Conservation (phyloP, 129 eudicot genomes). For the Flaveria trinervia region DNA sequence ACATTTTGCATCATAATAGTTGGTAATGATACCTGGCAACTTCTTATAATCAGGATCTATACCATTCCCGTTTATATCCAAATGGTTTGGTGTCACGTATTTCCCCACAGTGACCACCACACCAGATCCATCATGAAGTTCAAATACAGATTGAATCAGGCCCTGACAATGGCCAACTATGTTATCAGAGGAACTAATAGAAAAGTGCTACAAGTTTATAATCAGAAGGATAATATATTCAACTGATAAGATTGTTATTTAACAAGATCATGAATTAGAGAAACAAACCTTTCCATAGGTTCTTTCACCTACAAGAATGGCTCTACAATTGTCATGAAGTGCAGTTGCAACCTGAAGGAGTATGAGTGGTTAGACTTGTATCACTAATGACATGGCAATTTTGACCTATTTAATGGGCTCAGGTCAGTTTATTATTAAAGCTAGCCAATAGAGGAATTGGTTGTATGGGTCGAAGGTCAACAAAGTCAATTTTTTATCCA, state of each 20-base stretch:
- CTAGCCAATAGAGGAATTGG: neutral
- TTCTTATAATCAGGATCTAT: conserved; percentile 80
- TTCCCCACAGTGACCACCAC: conserved; percentile 92
- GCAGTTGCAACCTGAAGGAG: conserved; percentile 84
- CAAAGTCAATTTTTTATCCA: neutral
- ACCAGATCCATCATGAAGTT: conserved; percentile 97
- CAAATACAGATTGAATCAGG: conserved; percentile 86
- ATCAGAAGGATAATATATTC: neutral
- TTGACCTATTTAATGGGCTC: neutral
- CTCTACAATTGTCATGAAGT: conserved; percentile 96
- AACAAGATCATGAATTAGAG: neutral
- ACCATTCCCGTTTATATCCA: conserved; percentile 93
- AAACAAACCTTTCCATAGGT: conserved; percentile 84
- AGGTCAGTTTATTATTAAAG: neutral
- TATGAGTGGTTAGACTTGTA: conserved; percentile 30
- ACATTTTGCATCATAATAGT: conserved; percentile 7
- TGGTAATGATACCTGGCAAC: conserved; percentile 43
- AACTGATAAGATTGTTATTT: neutral
- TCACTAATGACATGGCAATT: neutral
- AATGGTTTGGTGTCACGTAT: conserved; percentile 86
- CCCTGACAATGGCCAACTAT: conserved; percentile 49
- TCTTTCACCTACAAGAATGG: conserved; percentile 89
- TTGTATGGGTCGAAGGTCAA: neutral
- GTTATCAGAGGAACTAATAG: conserved; percentile 17
- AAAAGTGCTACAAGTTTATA: neutral